Base-by-base conservation (phyloP, 2,329 filamentous ascomycete species). In the Didymellaceae sp. region DNA sequence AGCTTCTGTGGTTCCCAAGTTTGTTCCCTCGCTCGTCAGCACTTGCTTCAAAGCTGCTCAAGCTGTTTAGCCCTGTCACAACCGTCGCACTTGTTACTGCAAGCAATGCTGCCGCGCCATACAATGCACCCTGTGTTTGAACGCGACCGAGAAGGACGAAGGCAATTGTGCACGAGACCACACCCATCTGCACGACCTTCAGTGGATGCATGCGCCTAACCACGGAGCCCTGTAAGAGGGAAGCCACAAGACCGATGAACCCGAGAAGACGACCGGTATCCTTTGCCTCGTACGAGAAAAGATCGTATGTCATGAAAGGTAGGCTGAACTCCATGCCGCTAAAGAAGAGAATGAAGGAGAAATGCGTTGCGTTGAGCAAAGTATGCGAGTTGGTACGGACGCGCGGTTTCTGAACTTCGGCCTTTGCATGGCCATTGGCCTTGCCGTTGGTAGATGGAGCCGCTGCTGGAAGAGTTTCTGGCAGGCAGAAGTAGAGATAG, bases 241-340 rank as follows among this genome's bases (percentile, higher is more conserved):
- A 94, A 7, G 94, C 92, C 6, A 97, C 83, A 3, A 99, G 83
- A 0, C 94, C 94, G 65, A 99, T 90, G 73, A 89, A 94, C 5
- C 94, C 93, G 2, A 99, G 85, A 2, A 99, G 80, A 9, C 86
- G 85, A 13, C 94, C 94, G 59, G 95, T 96, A 43, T 90, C 83
- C 33, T 86, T 83, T 1, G 91, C 88, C 9, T 81, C 84, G 70
- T 94, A 95, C 7, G 83, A 83, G 73, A 97, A 97, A 34, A 99
- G 83, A 44, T 96, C 93, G 65, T 94, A 96, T 0, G 93, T 97
- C 85, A 99, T 92, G 73, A 99, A 99, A 0, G 94, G 92, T 3
- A 99, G 82, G 1, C 91, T 96, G 74, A 96, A 97, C 71, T 99
- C 94, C 88, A 99, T 93, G 54, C 94, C 94, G 2, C 91, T 96